Evolutionary conservation across 495 filamentous ascomycete genomes (phyloP).

Genomic region (Elasticomyces elasticus): DNA sequence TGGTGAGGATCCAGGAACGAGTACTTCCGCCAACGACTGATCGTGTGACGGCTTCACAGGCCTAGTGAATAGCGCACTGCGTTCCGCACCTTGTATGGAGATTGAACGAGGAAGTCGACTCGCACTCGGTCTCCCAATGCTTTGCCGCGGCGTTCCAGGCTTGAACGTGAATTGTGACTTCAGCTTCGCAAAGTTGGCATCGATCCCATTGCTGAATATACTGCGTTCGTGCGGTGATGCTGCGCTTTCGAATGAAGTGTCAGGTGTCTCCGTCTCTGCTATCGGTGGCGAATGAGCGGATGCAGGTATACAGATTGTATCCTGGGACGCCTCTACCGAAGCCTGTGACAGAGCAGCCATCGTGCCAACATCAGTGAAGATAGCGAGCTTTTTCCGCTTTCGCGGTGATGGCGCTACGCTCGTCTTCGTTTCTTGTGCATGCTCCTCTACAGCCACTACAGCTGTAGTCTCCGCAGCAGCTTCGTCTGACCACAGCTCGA

Average conservation of each 20-base stretch:
- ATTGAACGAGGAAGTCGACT: background rate
- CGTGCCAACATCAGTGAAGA: conserved; percentile 23
- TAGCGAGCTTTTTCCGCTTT: conserved; percentile 27
- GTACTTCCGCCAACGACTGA: background rate
- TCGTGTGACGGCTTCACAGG: background rate
- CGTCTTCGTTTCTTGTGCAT: background rate
- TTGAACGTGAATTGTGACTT: conserved; percentile 10
- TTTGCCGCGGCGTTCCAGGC: background rate
- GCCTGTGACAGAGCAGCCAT: background rate
- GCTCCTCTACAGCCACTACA: conserved; percentile 34
- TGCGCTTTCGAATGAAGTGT: conserved; percentile 6
- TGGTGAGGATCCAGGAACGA: conserved; percentile 2
- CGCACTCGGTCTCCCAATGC: background rate
- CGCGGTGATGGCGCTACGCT: conserved; percentile 24
- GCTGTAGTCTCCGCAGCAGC: conserved; percentile 52
- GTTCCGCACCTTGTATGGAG: background rate
- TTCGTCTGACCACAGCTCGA: conserved; percentile 61
- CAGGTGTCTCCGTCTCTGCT: conserved; percentile 1
- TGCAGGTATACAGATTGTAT: background rate
- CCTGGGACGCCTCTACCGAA: conserved; percentile 2
- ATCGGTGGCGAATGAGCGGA: background rate
- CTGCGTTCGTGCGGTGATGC: background rate
- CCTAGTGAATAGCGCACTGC: background rate
- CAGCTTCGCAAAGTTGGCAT: conserved; percentile 7
- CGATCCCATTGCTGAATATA: conserved; percentile 14